Conservation (phyloP, 2,329 filamentous ascomycete genomes). For the Ilyonectria robusta region DNA sequence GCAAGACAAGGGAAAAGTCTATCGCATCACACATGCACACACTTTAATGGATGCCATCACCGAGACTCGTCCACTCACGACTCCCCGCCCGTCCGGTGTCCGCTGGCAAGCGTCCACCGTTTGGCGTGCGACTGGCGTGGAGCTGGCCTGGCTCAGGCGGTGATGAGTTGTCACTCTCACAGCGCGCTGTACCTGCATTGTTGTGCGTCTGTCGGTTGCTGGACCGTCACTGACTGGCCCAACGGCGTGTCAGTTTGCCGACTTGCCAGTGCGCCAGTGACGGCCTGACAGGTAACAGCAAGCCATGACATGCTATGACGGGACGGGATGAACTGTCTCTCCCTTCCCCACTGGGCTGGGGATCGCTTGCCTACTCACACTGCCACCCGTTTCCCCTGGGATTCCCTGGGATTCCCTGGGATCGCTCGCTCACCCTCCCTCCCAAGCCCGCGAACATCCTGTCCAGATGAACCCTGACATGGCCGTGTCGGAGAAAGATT, state of each 20-base stretch:
- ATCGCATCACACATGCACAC: conserved; percentile 28
- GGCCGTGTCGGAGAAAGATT: conserved; percentile 38
- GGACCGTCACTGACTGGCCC: conserved; percentile 11
- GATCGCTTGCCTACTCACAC: conserved; percentile 5
- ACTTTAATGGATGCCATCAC: conserved; percentile 27
- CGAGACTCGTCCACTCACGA: conserved; percentile 3
- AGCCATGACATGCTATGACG: not conserved
- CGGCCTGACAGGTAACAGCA: conserved; percentile 10
- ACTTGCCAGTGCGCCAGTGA: not conserved
- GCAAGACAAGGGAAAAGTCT: conserved; percentile 26
- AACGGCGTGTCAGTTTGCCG: conserved; percentile 6
- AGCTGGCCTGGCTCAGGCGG: conserved; percentile 14
- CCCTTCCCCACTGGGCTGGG: not conserved
- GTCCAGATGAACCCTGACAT: conserved; percentile 31
- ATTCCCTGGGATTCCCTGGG: conserved; percentile 13
- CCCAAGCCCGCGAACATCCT: not conserved
- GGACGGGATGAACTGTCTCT: conserved; percentile 26
- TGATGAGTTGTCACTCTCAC: conserved; percentile 41
- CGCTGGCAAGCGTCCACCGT: conserved; percentile 13
- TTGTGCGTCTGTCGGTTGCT: conserved; percentile 14
- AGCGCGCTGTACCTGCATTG: conserved; percentile 26
- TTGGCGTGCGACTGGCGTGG: not conserved
- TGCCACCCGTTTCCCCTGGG: conserved; percentile 6
- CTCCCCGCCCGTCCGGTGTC: conserved; percentile 3
- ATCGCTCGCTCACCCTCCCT: not conserved